Base-by-base conservation (phyloP, 192 early-diverging fungal genomes). In the Thamnidium elegans region DNA sequence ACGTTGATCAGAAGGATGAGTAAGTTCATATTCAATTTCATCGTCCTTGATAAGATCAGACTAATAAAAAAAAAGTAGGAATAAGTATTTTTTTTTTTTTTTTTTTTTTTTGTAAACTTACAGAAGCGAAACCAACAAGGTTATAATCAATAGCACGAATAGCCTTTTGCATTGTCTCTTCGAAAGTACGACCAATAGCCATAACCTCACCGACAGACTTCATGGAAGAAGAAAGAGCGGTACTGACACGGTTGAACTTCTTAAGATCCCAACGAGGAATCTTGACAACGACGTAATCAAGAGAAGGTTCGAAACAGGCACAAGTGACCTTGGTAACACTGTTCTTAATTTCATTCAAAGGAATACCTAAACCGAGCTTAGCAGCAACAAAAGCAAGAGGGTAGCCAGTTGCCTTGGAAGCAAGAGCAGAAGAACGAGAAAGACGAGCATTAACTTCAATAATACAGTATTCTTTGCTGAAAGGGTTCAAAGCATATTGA, bases 381-480 rank as follows among this genome's bases (percentile, higher is more conserved):
- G 97, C 95, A 13, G 97, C 95, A 45, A 99, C 93, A 74, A 99
- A 99, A 8, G 97, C 97, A 65, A 99, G 81, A n/a, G 97, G 97
- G 76, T 97, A 99, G 21, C 97, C 97, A 4, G 97, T 99, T 10
- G 97, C 97, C 76, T 99, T 99, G 65, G 91, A 94, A 15, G 97
- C 97, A 42, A 99, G 84, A 17, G 97, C 97, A 26, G 92, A 63
- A 55, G 85, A 89, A 71, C 97, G 86, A 65, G 90, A 93, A 20
- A 99, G 80, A 65, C 97, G 92, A 23, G 97, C 97, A 68, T 99
- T 99, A 67, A 99, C 95, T 82, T 99, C 97, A 62, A 99, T 99
- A 63, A 99, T 93, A 79, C 91, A 91, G 84, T 96, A 99, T 78
- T 99, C 97, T 79, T 90, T 88, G 62, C 86, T 88, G 61, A 90